Percentiles rank a stretch among this genome's conserved stretches.
Conservation (phyloP, 2,329 filamentous ascomycete genomes). For the Hirsutella rhossiliensis region DNA sequence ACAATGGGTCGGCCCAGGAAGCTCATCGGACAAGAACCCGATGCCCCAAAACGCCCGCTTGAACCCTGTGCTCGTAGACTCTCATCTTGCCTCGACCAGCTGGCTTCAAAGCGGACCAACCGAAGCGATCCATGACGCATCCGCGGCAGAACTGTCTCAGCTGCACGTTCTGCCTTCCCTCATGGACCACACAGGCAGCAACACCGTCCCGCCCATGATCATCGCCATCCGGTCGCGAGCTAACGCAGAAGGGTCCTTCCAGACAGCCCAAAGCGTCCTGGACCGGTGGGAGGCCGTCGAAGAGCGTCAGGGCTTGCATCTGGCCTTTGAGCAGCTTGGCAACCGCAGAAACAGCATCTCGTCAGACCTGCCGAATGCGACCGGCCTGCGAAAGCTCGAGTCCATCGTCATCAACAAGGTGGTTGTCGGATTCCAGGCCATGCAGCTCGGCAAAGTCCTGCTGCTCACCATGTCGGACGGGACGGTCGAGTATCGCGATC, state of each 20-base stretch:
- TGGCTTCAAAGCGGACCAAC: constrained; percentile 39
- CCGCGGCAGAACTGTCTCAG: constrained; percentile 56
- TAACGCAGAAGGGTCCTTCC: constrained; percentile 41
- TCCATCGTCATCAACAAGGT: constrained; percentile 61
- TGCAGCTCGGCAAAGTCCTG: constrained; percentile 60
- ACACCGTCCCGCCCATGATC: constrained; percentile 47
- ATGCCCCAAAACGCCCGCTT: constrained; percentile 32
- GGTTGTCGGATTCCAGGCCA: constrained; percentile 53
- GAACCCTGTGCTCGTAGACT: constrained; percentile 41
- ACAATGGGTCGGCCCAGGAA: constrained; percentile 51
- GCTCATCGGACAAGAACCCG: constrained; percentile 41
- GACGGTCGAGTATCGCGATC: constrained; percentile 67
- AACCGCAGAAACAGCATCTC: constrained; percentile 42
- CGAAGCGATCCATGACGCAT: constrained; percentile 32
- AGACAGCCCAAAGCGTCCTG: constrained; percentile 60
- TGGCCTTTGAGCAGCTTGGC: constrained; percentile 66
- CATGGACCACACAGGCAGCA: constrained; percentile 45
- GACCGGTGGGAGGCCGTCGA: constrained; percentile 75
- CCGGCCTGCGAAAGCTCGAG: constrained; percentile 48
- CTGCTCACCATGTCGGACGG: constrained; percentile 71
- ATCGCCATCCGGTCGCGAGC: constrained; percentile 59
- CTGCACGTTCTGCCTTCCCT: constrained; percentile 61
- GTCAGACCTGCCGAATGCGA: constrained; percentile 18
- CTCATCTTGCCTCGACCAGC: constrained; percentile 43
- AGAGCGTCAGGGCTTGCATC: constrained; percentile 53